Percentiles rank a stretch among this genome's conserved stretches.
Conservation (phyloP, 2,329 filamentous ascomycete genomes). For the Claviceps fusiformis region DNA sequence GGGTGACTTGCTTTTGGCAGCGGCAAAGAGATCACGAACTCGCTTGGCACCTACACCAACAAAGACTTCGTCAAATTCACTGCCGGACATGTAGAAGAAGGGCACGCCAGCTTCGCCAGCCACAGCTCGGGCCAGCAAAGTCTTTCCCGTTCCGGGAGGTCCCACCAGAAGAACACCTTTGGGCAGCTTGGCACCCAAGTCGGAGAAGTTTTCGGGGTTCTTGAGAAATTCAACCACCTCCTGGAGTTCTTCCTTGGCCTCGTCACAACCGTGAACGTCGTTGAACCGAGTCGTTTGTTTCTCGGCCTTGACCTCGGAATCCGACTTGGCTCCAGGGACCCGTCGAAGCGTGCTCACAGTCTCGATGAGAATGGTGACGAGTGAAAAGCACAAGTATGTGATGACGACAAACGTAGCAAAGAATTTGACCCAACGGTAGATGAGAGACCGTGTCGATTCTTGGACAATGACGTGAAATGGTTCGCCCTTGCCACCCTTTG, state of each 20-base stretch:
- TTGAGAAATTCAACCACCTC: conserved; percentile 94
- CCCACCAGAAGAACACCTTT: conserved; percentile 94
- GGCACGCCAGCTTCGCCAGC: conserved; percentile 94
- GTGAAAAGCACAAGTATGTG: conserved; percentile 64
- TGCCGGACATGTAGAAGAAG: conserved; percentile 99
- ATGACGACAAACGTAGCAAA: conserved; percentile 63
- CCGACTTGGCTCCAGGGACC: conserved; percentile 51
- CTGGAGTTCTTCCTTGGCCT: conserved; percentile 94
- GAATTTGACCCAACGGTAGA: conserved; percentile 92
- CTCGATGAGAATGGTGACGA: conserved; percentile 74
- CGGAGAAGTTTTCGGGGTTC: conserved; percentile 85
- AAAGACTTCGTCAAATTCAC: conserved; percentile 96
- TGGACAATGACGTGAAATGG: conserved; percentile 96
- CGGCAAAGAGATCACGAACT: conserved; percentile 80
- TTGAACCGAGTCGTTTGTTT: conserved; percentile 82
- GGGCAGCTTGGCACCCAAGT: conserved; percentile 87
- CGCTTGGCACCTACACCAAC: conserved; percentile 95
- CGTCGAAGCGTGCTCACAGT: conserved; percentile 67
- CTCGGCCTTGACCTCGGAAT: conserved; percentile 81
- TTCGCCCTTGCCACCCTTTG: conserved; percentile 59
- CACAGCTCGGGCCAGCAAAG: conserved; percentile 84
- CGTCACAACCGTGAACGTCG: conserved; percentile 94
- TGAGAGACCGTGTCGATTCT: conserved; percentile 62
- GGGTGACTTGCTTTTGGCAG: conserved; percentile 74
- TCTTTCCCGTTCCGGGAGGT: conserved; percentile 95